phyloP scores from a whole-genome alignment of 2,329 filamentous ascomycete species.

The Alternaria conjuncta region DNA sequence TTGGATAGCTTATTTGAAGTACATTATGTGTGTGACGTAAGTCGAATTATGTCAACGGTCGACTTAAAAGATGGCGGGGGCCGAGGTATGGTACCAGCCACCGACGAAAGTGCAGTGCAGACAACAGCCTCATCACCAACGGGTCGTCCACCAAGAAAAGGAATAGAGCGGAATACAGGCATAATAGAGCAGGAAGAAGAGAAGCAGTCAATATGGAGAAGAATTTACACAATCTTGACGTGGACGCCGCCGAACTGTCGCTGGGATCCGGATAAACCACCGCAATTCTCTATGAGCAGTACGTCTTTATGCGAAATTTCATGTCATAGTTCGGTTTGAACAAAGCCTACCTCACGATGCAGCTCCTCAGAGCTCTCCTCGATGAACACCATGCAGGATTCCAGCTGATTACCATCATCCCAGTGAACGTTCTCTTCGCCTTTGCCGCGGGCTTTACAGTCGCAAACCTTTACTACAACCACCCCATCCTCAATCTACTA shows the following conservation, averaged over 20 bases:
- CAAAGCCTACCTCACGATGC: not conserved
- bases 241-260: slow-evolving; percentile 72
- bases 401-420: not conserved
- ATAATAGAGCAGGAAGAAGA: not conserved
- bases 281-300: slow-evolving; percentile 67
- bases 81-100: not conserved
- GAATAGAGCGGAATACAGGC: not conserved
- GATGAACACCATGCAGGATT: not conserved
- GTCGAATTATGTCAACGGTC: not conserved
- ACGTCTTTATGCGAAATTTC: not conserved
- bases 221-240: slow-evolving; percentile 47
- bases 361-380: not conserved
- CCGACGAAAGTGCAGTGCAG: not conserved
- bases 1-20: not conserved
- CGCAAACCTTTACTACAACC: slow-evolving; percentile 82
- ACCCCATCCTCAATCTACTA: slow-evolving; percentile 78
- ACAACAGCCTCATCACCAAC: not conserved
- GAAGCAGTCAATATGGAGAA: slow-evolving; percentile 24
- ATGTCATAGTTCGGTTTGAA: not conserved
- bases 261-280: slow-evolving; percentile 70
- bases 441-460: slow-evolving; percentile 75
- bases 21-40: not conserved
- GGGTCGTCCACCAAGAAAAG: not conserved
- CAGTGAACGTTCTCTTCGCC: slow-evolving; percentile 72
- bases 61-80: not conserved